Evolutionary conservation across 176 grass and related monocot genomes (phyloP).

Genomic region (Zoysia pacifica): DNA sequence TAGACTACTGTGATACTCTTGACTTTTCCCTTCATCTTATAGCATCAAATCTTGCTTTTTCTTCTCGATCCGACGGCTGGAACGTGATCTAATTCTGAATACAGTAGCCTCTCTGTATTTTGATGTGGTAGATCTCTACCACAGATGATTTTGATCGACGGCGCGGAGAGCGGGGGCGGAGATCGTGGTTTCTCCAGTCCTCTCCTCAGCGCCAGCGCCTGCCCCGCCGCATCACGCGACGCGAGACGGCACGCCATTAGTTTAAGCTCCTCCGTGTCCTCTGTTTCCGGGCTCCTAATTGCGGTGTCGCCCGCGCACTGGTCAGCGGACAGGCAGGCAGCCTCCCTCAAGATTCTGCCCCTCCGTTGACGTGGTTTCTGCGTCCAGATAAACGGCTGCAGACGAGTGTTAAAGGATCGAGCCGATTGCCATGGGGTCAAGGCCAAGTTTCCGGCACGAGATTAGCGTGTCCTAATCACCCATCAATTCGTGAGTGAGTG

Average conservation of each 20-base stretch:
- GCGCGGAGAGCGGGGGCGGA: not conserved
- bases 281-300: constrained; percentile 33
- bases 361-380: not conserved
- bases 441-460: constrained; percentile 15
- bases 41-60: no score
- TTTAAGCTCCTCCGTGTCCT: constrained; percentile 34
- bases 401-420: no score
- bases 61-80: no score
- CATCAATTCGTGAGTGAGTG: not conserved
- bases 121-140: no score
- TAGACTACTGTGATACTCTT: no score
- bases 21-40: no score
- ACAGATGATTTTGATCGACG: no score
- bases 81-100: no score
- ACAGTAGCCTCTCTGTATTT: no score
- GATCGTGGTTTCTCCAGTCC: constrained; percentile 1
- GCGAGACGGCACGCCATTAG: not conserved
- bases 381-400: no score
- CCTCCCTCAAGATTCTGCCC: constrained; percentile 13
- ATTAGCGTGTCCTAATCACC: constrained; percentile 23
- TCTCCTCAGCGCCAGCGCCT: not conserved
- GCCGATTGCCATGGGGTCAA: not conserved
- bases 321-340: not conserved
- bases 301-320: not conserved
- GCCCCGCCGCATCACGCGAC: constrained; percentile 11